Base-by-base conservation (phyloP, 768 basidiomycete genomes). In the Boletus sp. region DNA sequence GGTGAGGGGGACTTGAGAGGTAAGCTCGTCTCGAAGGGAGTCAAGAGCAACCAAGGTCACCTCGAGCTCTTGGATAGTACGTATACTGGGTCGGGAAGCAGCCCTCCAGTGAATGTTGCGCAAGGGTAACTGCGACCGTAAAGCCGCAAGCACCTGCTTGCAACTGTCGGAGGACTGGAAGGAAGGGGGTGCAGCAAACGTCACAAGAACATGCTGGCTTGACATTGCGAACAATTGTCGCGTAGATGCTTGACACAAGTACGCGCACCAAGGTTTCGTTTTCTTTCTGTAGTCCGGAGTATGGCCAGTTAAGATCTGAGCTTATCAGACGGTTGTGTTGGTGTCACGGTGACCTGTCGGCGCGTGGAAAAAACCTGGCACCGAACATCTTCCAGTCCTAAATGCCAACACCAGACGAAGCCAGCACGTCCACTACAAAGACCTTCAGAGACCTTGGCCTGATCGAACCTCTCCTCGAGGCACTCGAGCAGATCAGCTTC, bases 101-200 rank as follows among this genome's bases (percentile, higher is more conserved):
- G 89, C 81, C 70, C 90, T 95, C 95, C 97, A 98, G 70, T 98
- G 92, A 27, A 98, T 81, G 71, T 88, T 95, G 47, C 87, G 84
- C 50, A 99, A 76, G 0, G 97, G 97, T 7, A 91, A 71, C 61
- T 89, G 90, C 1, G 83, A 79, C n/a, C 76, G 69, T 33, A 93
- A 72, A 4, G 87, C 82, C 17, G 75, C 70, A 56, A 83, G 77
- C 27, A 90, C 79, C 66, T 89, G 86, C 54, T 75, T 79, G 85
- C 90, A 93, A 64, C 79, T 83, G 37, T 83, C 82, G 1, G 91
- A 89, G 7, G 83, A 75, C 23, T 88, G 75, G 62, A 87, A 84
- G 33, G 80, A 68, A 19, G 78, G 78, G 7, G 86, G 76, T 3
- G 85, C 83, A 29, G 86, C 76, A 61, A 85, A 90, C 4, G 90